A percentile compares a stretch with the other conserved stretches of the same genome.
Evolutionary conservation across 164 flowering plant species (phyloP).

Genomic region (Santalum album): DNA sequence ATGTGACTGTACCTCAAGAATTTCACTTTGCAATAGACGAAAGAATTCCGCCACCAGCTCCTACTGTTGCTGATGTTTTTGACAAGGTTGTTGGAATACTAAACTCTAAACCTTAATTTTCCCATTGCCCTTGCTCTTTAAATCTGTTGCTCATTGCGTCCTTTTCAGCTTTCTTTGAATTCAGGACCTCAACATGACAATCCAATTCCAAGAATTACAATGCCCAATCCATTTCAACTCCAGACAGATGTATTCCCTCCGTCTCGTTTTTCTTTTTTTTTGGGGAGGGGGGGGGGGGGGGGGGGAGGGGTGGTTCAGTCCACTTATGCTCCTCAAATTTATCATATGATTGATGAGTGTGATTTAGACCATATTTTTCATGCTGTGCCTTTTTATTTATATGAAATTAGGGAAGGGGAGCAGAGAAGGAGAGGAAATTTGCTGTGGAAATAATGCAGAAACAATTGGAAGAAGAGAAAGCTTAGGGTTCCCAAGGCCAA

Average conservation of each 20-base stretch:
- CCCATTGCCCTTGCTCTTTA: background rate
- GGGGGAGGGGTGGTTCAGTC: too few species aligned
- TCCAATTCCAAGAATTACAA: constrained; percentile 61
- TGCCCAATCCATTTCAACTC: constrained; percentile 82
- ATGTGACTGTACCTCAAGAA: constrained; percentile 71
- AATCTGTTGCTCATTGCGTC: background rate
- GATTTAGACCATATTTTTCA: too few species aligned
- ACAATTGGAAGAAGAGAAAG: constrained; percentile 72
- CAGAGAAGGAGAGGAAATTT: constrained; percentile 65
- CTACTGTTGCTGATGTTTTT: constrained; percentile 51
- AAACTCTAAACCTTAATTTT: background rate
- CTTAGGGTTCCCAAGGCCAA: constrained; percentile 76
- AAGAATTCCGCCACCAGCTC: constrained; percentile 50
- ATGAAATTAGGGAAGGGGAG: constrained; percentile 82
- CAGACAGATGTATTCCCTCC: constrained; percentile 84
- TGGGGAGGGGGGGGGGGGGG: too few species aligned
- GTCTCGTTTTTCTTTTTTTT: too few species aligned
- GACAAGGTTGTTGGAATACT: constrained; percentile 47
- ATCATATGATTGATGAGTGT: too few species aligned
- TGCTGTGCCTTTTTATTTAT: background rate
- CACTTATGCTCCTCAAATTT: too few species aligned
- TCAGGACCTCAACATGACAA: constrained; percentile 52
- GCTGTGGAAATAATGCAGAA: constrained; percentile 47
- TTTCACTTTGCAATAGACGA: constrained; percentile 90
- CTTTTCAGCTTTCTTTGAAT: constrained; percentile 63